A percentile compares a stretch with the other conserved stretches of the same genome.
Evolutionary conservation across 768 basidiomycete genomes (phyloP).

Genomic region (Amanita jacksonii): DNA sequence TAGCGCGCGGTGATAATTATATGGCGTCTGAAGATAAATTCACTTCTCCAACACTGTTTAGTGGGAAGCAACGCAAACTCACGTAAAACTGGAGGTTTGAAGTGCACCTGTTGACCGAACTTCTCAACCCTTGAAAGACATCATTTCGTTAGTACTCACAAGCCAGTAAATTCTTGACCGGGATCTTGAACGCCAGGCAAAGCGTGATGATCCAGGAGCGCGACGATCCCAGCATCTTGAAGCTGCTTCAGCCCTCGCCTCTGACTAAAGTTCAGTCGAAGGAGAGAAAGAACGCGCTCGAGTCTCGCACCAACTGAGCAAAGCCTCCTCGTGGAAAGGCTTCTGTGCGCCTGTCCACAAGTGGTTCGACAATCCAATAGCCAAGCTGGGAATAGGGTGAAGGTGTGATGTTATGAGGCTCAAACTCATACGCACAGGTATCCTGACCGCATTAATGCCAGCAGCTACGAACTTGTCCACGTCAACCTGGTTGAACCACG

Average conservation of each 20-base stretch:
- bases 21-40: slow-evolving; percentile 35
- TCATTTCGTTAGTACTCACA: slow-evolving; percentile 25
- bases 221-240: slow-evolving; percentile 51
- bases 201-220: slow-evolving; percentile 60
- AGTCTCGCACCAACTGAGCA: slow-evolving; percentile 40
- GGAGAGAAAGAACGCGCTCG: neutral
- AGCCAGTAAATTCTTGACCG: slow-evolving; percentile 59
- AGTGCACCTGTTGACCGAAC: slow-evolving; percentile 42
- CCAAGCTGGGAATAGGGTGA: slow-evolving; percentile 41
- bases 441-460: slow-evolving; percentile 68
- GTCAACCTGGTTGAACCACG: slow-evolving; percentile 64
- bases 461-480: slow-evolving; percentile 40
- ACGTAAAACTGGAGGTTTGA: slow-evolving; percentile 67
- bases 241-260: slow-evolving; percentile 54
- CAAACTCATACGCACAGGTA: slow-evolving; percentile 43
- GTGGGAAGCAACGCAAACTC: slow-evolving; percentile 1
- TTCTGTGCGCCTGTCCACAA: slow-evolving; percentile 55
- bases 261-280: slow-evolving; percentile 23
- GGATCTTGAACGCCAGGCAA: slow-evolving; percentile 59
- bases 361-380: slow-evolving; percentile 71
- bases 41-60: neutral
- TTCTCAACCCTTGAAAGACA: neutral
- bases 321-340: slow-evolving; percentile 66
- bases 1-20: slow-evolving; percentile 70
- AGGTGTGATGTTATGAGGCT: neutral